These are phyloP conservation scores for Aspergillus ruber DNA, from an alignment of 2,329 filamentous ascomycete species.

Conservation along the genomic window DNA sequence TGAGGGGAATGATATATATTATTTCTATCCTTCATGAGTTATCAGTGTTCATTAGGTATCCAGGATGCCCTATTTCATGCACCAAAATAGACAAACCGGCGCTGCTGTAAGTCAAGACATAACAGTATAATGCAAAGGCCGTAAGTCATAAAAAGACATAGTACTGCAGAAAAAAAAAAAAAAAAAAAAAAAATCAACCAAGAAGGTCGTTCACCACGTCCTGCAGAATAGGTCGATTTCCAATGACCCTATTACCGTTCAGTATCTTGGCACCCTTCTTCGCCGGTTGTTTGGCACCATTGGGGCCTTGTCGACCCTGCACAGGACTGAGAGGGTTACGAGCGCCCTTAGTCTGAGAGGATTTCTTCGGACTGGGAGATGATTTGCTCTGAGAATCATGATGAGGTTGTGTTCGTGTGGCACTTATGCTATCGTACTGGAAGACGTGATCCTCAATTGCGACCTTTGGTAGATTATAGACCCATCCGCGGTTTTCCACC, in stretches of 20 bases:
- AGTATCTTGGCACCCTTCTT: conserved; percentile 54
- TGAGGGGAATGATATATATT: background rate
- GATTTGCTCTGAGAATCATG: conserved; percentile 11
- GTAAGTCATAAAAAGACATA: conserved; percentile 1
- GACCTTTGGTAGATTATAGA: conserved; percentile 62
- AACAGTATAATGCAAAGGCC: background rate
- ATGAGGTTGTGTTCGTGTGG: conserved; percentile 15
- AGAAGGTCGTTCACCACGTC: conserved; percentile 68
- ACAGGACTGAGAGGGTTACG: conserved; percentile 27
- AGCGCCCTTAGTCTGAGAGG: conserved; percentile 14
- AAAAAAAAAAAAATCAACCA: conserved; percentile 16
- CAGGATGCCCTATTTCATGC: background rate
- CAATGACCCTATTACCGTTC: conserved; percentile 50
- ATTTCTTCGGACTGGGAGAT: conserved; percentile 25
- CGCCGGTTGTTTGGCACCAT: conserved; percentile 46
- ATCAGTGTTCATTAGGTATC: background rate
- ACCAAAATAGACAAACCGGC: conserved; percentile 2
- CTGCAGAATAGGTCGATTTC: conserved; percentile 61
- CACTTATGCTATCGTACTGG: conserved; percentile 37
- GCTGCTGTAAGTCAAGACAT: background rate
- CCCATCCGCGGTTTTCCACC: conserved; percentile 73
- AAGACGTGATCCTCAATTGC: conserved; percentile 65
- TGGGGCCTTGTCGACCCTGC: conserved; percentile 19
- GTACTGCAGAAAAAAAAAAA: background rate
- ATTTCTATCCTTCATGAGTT: background rate